These are phyloP conservation scores for Taiwanofungus camphoratus DNA, from an alignment of 1,284 basidiomycete species.

Conservation along the genomic window DNA sequence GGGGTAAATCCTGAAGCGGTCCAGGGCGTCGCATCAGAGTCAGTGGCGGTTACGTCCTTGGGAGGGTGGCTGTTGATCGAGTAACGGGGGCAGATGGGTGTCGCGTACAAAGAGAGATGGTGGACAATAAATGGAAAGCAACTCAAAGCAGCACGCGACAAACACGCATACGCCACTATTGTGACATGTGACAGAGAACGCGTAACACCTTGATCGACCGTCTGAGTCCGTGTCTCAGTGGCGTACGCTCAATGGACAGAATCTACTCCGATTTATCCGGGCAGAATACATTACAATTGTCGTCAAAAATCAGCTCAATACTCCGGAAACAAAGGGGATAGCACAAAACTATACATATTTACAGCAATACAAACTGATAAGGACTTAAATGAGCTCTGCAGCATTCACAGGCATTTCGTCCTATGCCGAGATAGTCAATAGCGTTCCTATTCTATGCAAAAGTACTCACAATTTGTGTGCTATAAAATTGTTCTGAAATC, in stretches of 20 bases:
- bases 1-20: slow-evolving; percentile 52
- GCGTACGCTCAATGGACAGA: too few relatives aligned
- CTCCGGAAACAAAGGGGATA: slow-evolving; percentile 13
- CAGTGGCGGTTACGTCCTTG: neutral
- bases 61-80: neutral
- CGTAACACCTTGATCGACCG: too few relatives aligned
- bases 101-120: neutral
- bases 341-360: slow-evolving; percentile 33
- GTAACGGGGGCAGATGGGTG: neutral
- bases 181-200: too few relatives aligned
- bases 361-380: slow-evolving; percentile 30
- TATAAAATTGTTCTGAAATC: slow-evolving; percentile 79
- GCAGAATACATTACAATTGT: slow-evolving; percentile 5
- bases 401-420: slow-evolving; percentile 95
- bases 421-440: slow-evolving; percentile 34
- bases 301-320: neutral
- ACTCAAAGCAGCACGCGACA: neutral
- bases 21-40: slow-evolving; percentile 18
- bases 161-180: neutral
- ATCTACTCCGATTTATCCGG: neutral
- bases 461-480: slow-evolving; percentile 75
- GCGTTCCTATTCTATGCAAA: slow-evolving; percentile 7
- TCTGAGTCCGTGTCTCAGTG: too few relatives aligned
- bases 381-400: slow-evolving; percentile 68
- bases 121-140: slow-evolving; percentile 3